These are phyloP conservation scores for Didymella pinodella DNA, from an alignment of 2,329 filamentous ascomycete species.

Conservation along the genomic window DNA sequence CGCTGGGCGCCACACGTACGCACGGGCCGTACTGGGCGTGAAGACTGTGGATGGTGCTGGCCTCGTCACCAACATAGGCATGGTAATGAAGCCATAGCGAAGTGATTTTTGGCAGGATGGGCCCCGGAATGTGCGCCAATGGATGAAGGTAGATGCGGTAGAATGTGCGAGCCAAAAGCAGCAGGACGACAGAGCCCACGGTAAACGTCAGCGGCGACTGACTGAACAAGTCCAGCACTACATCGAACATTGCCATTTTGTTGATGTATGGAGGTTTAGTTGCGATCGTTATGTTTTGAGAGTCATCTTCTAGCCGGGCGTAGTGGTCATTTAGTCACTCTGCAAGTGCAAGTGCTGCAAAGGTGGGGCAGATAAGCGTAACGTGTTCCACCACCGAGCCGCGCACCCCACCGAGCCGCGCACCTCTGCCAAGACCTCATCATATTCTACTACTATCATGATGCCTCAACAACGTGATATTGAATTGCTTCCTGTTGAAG, in stretches of 20 bases:
- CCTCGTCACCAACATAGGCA: constrained; percentile 41
- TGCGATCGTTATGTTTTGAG: neutral
- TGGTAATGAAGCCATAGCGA: constrained; percentile 42
- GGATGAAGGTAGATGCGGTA: constrained; percentile 38
- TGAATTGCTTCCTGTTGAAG: no score
- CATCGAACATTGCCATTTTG: neutral
- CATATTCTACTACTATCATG: no score
- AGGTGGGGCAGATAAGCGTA: constrained; percentile 16
- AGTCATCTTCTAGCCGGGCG: neutral
- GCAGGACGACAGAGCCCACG: constrained; percentile 8
- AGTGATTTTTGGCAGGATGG: constrained; percentile 30
- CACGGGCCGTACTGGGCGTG: constrained; percentile 34
- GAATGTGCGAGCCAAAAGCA: constrained; percentile 24
- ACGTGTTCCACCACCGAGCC: no score
- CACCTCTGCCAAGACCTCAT: no score
- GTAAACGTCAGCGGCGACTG: neutral
- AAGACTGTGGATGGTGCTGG: constrained; percentile 30
- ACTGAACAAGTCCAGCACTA: neutral
- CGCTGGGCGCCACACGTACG: constrained; percentile 40
- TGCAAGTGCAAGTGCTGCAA: neutral
- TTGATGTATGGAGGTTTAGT: neutral
- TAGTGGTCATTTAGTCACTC: constrained; percentile 12
- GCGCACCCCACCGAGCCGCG: no score
- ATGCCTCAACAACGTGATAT: no score
- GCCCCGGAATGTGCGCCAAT: constrained; percentile 35